Evolutionary conservation across 176 grass and related monocot genomes (phyloP), one percentile per base, ranked within the genome.

Genomic region (Alloteropsis semialata): DNA sequence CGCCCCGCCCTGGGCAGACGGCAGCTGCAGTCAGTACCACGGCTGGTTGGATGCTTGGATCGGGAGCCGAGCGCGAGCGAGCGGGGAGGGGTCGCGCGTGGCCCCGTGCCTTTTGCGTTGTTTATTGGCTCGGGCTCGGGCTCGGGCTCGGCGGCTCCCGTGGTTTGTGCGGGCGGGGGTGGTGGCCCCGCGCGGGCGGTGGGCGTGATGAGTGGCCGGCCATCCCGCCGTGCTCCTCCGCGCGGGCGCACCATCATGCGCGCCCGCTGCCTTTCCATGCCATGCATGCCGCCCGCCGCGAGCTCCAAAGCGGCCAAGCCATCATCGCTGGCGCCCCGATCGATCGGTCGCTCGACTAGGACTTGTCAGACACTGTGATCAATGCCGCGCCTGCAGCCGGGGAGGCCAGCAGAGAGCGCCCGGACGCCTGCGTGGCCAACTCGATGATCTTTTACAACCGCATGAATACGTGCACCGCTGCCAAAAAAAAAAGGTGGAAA

Each of bases 231-330:
- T 89, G 82, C 68, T 62, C 82, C 82, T 85, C 62, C 71, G 33
- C 33, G 62, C 70, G 76, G 62, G 70, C 32, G 81, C 82, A 81
- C 25, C 62, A 76, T 76, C 61, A 85, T 85, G 69, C 69, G 58
- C 48, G 17, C 61, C 14, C 67, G 30, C 27, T 16, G 59, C 81
- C 75, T 54, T 83, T 74, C 57, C 65, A 19, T 53, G 25, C 82
- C 72, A 17, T 21, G 72, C 82, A 34, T 65, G 84, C 57, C 45
- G 33, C 36, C 57, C 45, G 33, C 36, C 25, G 61, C 74, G 11
- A 63, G 8, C 32, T 15, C 74, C 64, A 46, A 58, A 63, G 65
- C 28, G 11, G 30, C 33, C 56, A 17, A 48, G 30, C 53, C 12
- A 34, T 34, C 81, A 65, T 68, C 46, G 70, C 70, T 34, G 69